phyloP scores from a whole-genome alignment of 352 stramenopile species.

The Phytophthora cactorum region DNA sequence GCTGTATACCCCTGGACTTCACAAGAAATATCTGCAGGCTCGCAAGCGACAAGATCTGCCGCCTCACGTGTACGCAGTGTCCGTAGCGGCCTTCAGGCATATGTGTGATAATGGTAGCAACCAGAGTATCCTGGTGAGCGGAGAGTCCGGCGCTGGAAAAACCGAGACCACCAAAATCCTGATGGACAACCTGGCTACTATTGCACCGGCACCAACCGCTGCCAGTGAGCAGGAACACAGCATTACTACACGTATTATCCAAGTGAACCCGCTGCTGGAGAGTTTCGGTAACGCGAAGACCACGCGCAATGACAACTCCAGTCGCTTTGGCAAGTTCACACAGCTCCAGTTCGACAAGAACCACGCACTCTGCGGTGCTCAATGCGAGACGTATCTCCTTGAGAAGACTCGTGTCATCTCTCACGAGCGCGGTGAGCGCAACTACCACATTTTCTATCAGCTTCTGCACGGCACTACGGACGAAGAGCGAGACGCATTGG shows the following conservation, averaged over 20 bases:
- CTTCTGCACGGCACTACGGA: constrained; percentile 61
- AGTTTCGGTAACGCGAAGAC: constrained; percentile 99
- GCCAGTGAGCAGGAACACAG: constrained; percentile 27
- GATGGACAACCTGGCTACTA: constrained; percentile 86
- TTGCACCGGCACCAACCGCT: constrained; percentile 41
- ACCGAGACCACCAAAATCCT: constrained; percentile 95
- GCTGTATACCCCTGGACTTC: constrained; percentile 74
- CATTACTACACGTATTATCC: constrained; percentile 93
- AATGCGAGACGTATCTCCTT: constrained; percentile 96
- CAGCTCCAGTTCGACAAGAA: constrained; percentile 92
- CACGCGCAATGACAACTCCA: constrained; percentile 97
- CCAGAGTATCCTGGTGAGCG: constrained; percentile 88
- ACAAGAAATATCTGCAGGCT: constrained; percentile 68
- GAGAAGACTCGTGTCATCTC: constrained; percentile 96
- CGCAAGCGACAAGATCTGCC: constrained; percentile 53
- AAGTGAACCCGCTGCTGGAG: constrained; percentile 98
- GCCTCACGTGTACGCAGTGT: constrained; percentile 79
- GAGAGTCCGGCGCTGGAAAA: constrained; percentile 91
- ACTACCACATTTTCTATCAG: constrained; percentile 98
- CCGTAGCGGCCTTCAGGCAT: constrained; percentile 70
- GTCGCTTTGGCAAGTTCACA: constrained; percentile 97
- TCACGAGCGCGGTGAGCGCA: constrained; percentile 91
- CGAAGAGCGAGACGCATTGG: constrained; percentile 47
- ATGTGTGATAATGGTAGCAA: constrained; percentile 65
- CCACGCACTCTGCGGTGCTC: constrained; percentile 85